These are phyloP conservation scores for Heracleum sosnowskyi DNA, from an alignment of 129 eudicot genomes.

Conservation along the genomic window DNA sequence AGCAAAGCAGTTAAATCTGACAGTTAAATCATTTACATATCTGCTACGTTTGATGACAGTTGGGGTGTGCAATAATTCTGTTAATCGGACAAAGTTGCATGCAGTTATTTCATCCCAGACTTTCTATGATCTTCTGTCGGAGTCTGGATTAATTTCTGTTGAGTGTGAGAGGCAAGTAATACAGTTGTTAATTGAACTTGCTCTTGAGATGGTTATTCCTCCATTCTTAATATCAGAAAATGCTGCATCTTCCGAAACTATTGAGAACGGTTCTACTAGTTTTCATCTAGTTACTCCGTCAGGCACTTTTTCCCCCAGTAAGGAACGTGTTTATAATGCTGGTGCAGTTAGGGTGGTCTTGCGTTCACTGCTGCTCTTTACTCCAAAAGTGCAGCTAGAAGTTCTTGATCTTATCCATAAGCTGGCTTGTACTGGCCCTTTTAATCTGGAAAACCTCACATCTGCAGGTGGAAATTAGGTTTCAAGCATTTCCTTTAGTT, in stretches of 20 bases:
- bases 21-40: constrained; percentile 62
- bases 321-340: constrained; percentile 74
- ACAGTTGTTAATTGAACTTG: constrained; percentile 83
- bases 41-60: constrained; percentile 74
- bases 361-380: constrained; percentile 71
- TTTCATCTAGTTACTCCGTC: constrained; percentile 49
- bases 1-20: constrained; percentile 24
- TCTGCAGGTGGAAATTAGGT: constrained; percentile 59
- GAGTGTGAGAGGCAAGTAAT: constrained; percentile 82
- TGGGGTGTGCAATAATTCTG: constrained; percentile 63
- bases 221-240: constrained; percentile 64
- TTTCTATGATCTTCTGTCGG: constrained; percentile 72
- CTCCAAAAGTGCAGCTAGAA: constrained; percentile 80
- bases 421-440: constrained; percentile 81
- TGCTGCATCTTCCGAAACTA: constrained; percentile 26
- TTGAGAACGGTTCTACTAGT: constrained; percentile 32
- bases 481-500: neutral
- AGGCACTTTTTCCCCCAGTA: constrained; percentile 48
- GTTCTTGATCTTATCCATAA: constrained; percentile 56
- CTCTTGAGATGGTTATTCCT: constrained; percentile 80
- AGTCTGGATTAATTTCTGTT: constrained; percentile 75
- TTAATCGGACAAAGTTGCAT: constrained; percentile 71
- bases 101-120: constrained; percentile 58
- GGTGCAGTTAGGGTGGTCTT: constrained; percentile 77
- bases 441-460: constrained; percentile 92